Conservation (phyloP, 371 early-diverging fungal genomes). For the Choanephora cucurbitarum region DNA sequence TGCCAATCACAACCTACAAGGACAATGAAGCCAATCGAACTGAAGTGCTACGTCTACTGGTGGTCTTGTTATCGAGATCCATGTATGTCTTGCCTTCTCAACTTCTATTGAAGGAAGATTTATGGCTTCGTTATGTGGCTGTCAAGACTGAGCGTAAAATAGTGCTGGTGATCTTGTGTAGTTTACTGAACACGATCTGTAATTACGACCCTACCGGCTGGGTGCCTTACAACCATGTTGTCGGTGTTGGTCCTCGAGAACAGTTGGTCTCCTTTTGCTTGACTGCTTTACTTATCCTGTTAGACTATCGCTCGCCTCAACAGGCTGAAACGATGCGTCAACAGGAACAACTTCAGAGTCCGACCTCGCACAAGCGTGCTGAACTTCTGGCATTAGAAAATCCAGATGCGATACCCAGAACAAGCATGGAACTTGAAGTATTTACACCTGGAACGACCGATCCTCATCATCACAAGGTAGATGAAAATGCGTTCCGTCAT, state of each 20-base stretch:
- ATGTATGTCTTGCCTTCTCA: conserved; percentile 77
- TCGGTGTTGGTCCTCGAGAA: conserved; percentile 72
- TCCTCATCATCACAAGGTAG: not conserved
- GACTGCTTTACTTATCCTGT: conserved; percentile 67
- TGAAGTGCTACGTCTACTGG: conserved; percentile 76
- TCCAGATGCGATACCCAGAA: conserved; percentile 25
- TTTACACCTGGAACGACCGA: conserved; percentile 13
- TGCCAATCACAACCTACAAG: conserved; percentile 67
- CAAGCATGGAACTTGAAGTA: conserved; percentile 21
- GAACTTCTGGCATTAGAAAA: conserved; percentile 23
- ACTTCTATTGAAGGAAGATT: conserved; percentile 59
- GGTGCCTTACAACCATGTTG: conserved; percentile 86
- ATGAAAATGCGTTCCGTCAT: conserved; percentile 68
- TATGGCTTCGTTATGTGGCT: conserved; percentile 57
- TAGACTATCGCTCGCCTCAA: conserved; percentile 66
- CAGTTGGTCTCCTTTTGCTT: conserved; percentile 69
- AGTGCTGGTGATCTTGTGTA: conserved; percentile 78
- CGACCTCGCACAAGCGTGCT: conserved; percentile 1
- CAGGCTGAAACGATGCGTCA: conserved; percentile 28
- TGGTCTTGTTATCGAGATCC: conserved; percentile 73
- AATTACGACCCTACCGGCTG: conserved; percentile 84
- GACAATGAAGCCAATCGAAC: conserved; percentile 71
- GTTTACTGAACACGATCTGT: conserved; percentile 77
- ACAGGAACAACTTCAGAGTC: conserved; percentile 13
- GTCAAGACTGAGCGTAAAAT: conserved; percentile 72